A percentile compares a stretch with the other conserved stretches of the same genome.
Evolutionary conservation across 129 eudicot genomes (phyloP).

Genomic region (Heracleum sosnowskyi): DNA sequence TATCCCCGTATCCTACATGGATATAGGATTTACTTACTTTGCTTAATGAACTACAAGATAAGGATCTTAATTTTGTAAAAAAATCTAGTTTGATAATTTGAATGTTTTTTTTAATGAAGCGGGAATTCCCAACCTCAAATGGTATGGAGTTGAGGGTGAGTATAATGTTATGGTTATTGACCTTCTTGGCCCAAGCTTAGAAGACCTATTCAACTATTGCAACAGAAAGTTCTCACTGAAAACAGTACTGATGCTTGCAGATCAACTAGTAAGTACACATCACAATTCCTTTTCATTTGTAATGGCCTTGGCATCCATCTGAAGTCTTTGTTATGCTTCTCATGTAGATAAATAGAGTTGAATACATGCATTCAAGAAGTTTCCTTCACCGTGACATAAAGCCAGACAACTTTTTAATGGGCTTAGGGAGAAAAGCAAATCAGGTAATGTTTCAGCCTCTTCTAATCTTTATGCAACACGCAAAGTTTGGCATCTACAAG

Average conservation of each 20-base stretch:
- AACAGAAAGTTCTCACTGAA: conserved; percentile 78
- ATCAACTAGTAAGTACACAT: conserved; percentile 66
- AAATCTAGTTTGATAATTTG: conserved; percentile 13
- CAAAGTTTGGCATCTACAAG: background rate
- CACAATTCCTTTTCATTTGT: background rate
- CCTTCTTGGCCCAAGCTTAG: conserved; percentile 97
- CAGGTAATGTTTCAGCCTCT: conserved; percentile 24
- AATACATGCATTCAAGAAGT: conserved; percentile 46
- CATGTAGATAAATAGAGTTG: conserved; percentile 41
- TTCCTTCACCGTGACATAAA: conserved; percentile 56
- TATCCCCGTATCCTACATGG: too few relatives aligned
- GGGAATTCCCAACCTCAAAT: conserved; percentile 86
- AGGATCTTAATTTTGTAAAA: conserved; percentile 3
- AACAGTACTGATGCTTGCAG: conserved; percentile 98
- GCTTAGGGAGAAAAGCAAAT: conserved; percentile 54
- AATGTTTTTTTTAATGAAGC: conserved; percentile 38
- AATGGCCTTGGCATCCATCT: background rate
- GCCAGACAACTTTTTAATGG: conserved; percentile 52
- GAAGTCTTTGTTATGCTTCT: background rate
- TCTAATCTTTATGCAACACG: background rate
- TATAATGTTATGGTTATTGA: conserved; percentile 94
- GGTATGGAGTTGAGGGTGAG: conserved; percentile 95
- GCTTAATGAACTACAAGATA: background rate
- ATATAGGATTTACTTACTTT: background rate
- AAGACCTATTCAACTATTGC: conserved; percentile 93